Percentiles rank a stretch among this genome's conserved stretches.
Evolutionary conservation across 2,329 filamentous ascomycete species (phyloP).

Genomic region (Neurospora sp.): DNA sequence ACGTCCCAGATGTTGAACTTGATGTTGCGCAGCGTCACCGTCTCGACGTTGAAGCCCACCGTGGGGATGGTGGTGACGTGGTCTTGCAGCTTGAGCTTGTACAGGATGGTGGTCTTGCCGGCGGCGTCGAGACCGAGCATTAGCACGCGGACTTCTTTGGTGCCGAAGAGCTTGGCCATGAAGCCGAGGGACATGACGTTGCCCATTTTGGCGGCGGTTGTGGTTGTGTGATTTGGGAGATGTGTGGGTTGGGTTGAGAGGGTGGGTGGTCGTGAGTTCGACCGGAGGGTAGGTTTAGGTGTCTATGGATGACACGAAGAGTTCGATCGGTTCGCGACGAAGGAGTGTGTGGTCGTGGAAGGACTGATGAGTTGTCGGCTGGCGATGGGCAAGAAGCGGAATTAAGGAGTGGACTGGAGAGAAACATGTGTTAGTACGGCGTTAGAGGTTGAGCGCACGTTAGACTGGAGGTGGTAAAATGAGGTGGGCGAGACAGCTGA

Average conservation of each 20-base stretch:
- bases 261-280: neutral
- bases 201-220: slow-evolving; percentile 57
- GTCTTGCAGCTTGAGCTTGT: slow-evolving; percentile 97
- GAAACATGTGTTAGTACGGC: neutral
- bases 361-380: neutral
- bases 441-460: neutral
- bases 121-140: slow-evolving; percentile 98
- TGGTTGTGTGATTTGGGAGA: slow-evolving; percentile 2
- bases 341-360: neutral
- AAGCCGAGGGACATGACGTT: slow-evolving; percentile 72
- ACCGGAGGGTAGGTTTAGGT: neutral
- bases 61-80: slow-evolving; percentile 98
- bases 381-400: neutral
- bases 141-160: slow-evolving; percentile 96
- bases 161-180: slow-evolving; percentile 98
- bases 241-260: neutral
- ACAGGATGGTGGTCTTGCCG: slow-evolving; percentile 97
- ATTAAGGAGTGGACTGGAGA: neutral
- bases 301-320: neutral
- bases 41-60: slow-evolving; percentile 98
- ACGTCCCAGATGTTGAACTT: slow-evolving; percentile 99
- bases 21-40: slow-evolving; percentile 97
- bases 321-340: neutral
- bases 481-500: neutral
- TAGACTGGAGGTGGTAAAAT: neutral